These are phyloP conservation scores for Furculomyces boomerangus DNA, from an alignment of 371 early-diverging fungal genomes.

Conservation along the genomic window DNA sequence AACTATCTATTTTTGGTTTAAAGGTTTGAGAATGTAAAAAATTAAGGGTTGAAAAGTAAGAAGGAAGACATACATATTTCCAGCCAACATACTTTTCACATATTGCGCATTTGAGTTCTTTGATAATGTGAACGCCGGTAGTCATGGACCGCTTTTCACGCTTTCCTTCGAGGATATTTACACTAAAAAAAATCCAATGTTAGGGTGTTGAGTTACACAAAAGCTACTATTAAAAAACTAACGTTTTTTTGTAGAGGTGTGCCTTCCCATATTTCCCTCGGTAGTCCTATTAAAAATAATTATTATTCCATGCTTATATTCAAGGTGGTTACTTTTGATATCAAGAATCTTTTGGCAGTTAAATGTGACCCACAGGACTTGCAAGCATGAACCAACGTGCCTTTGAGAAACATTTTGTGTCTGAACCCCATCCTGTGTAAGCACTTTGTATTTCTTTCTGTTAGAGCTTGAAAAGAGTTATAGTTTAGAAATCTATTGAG, in stretches of 20 bases:
- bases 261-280: slow-evolving; percentile 36
- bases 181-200: too few species aligned
- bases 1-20: slow-evolving; percentile 10
- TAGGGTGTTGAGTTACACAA: too few species aligned
- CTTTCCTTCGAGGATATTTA: slow-evolving; percentile 27
- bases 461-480: too few species aligned
- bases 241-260: slow-evolving; percentile 23
- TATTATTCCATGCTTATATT: not conserved
- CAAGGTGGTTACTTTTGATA: slow-evolving; percentile 26
- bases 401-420: slow-evolving; percentile 19
- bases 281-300: slow-evolving; percentile 26
- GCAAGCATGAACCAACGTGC: slow-evolving; percentile 26
- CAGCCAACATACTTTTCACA: slow-evolving; percentile 32
- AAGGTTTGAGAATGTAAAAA: not conserved
- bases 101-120: slow-evolving; percentile 29
- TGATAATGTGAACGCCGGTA: slow-evolving; percentile 35
- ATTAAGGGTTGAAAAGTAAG: too few species aligned
- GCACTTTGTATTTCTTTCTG: too few species aligned
- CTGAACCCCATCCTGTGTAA: slow-evolving; percentile 23
- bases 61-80: slow-evolving; percentile 27
- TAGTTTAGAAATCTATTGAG: too few species aligned
- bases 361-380: slow-evolving; percentile 31
- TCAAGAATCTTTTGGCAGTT: slow-evolving; percentile 22
- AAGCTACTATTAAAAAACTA: not conserved
- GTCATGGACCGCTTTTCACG: slow-evolving; percentile 30